These are phyloP conservation scores for Pythium folliculosum DNA, from an alignment of 352 stramenopile genomes.

Conservation along the genomic window DNA sequence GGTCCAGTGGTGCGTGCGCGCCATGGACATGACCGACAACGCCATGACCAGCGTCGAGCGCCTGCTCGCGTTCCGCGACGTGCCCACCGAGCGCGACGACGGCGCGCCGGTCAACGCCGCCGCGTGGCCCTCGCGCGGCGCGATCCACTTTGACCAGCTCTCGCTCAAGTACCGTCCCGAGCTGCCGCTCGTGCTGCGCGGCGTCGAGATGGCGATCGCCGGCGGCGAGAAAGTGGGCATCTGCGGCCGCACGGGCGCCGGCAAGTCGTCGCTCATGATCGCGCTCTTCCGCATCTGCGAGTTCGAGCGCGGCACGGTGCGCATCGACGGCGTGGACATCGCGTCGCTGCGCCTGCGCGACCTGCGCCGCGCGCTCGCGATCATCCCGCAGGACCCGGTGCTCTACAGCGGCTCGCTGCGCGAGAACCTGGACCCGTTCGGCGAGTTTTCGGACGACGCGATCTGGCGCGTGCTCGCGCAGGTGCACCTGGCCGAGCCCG, in stretches of 20 bases:
- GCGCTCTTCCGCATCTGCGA: constrained; percentile 89
- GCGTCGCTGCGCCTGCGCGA: constrained; percentile 68
- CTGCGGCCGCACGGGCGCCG: constrained; percentile 44
- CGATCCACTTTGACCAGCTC: constrained; percentile 41
- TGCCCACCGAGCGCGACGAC: constrained; percentile 61
- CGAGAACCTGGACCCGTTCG: constrained; percentile 91
- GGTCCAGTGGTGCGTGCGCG: constrained; percentile 91
- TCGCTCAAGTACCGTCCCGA: constrained; percentile 46
- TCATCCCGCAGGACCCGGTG: constrained; percentile 92
- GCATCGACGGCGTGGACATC: constrained; percentile 91
- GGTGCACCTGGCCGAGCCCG: constrained; percentile 69
- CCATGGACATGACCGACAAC: constrained; percentile 88
- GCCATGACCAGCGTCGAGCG: constrained; percentile 90
- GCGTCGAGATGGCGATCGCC: constrained; percentile 36
- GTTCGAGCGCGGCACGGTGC: constrained; percentile 64
- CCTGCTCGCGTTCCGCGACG: constrained; percentile 55
- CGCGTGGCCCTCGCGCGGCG: constrained; percentile 28
- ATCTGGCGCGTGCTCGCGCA: constrained; percentile 63
- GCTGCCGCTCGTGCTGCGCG: constrained; percentile 36
- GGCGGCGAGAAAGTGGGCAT: constrained; percentile 52
- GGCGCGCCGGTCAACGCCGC: constrained; percentile 82
- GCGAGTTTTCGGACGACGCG: constrained; percentile 59
- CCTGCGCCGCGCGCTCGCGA: constrained; percentile 77
- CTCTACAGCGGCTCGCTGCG: constrained; percentile 89
- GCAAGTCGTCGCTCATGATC: constrained; percentile 76